A percentile compares a stretch with the other conserved stretches of the same genome.
These are phyloP conservation scores for Gleditsia sinensis DNA, from an alignment of 306 rosid genomes.

Conservation along the genomic window DNA sequence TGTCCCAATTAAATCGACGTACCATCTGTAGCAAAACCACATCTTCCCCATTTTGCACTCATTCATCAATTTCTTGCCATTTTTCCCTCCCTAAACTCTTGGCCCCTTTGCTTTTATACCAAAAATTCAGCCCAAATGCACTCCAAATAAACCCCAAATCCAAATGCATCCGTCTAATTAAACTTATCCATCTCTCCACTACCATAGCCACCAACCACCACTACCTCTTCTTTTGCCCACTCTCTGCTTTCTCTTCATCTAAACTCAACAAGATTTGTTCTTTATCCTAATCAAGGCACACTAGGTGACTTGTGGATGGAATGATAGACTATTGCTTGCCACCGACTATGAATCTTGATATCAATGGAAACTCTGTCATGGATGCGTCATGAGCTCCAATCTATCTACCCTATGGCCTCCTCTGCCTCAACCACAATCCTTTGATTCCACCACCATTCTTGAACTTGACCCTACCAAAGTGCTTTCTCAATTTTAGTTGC, in stretches of 20 bases:
- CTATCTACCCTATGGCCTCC: slow-evolving; percentile 70
- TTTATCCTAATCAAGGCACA: too few species aligned
- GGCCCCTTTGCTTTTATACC: too few species aligned
- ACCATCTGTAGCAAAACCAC: slow-evolving; percentile 34
- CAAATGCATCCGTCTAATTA: slow-evolving; percentile 21
- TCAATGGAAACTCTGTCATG: slow-evolving; percentile 82
- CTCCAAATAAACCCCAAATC: slow-evolving; percentile 41
- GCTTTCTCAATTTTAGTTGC: slow-evolving; percentile 19
- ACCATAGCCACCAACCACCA: not conserved
- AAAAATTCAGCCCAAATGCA: slow-evolving; percentile 37
- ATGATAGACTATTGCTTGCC: slow-evolving; percentile 60
- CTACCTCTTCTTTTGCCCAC: not conserved
- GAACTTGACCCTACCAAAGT: slow-evolving; percentile 33
- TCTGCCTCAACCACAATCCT: slow-evolving; percentile 42
- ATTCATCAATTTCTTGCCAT: not conserved
- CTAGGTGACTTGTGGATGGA: slow-evolving; percentile 22
- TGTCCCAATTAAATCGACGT: slow-evolving; percentile 42
- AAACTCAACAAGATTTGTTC: too few species aligned
- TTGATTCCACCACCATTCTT: slow-evolving; percentile 53
- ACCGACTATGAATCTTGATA: slow-evolving; percentile 74
- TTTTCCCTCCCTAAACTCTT: too few species aligned
- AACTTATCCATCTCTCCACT: not conserved
- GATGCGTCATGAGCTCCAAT: slow-evolving; percentile 83
- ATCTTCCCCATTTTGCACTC: not conserved
- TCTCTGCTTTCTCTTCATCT: not conserved